Conservation (phyloP, 208 protist species). For the Porcisia hertigi region DNA sequence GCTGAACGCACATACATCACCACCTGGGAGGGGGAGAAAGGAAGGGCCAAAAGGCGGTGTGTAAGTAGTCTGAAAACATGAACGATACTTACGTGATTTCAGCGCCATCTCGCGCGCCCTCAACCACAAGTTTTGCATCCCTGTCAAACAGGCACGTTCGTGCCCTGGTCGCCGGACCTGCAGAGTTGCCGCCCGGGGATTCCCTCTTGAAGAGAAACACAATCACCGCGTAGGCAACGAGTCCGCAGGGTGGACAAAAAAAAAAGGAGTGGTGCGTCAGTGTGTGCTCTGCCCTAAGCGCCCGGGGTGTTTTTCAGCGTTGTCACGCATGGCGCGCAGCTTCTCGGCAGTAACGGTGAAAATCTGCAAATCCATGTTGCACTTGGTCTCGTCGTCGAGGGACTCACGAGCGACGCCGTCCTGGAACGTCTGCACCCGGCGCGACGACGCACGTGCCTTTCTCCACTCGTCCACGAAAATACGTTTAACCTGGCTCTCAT, state of each 20-base stretch:
- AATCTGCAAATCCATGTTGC: slow-evolving; percentile 83
- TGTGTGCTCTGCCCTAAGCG: slow-evolving; percentile 11
- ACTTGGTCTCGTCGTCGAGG: slow-evolving; percentile 66
- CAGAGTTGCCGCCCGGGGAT: background rate
- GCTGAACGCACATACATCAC: background rate
- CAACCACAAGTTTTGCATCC: background rate
- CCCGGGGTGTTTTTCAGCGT: slow-evolving; percentile 57
- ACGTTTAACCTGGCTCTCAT: slow-evolving; percentile 88
- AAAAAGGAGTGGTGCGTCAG: background rate
- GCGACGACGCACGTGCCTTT: slow-evolving; percentile 64
- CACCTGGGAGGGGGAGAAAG: background rate
- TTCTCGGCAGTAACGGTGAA: slow-evolving; percentile 83
- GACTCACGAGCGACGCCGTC: slow-evolving; percentile 80
- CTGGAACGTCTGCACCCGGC: slow-evolving; percentile 68
- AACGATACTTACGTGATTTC: background rate
- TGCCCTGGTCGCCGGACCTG: background rate
- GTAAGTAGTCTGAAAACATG: background rate
- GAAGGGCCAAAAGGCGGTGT: background rate
- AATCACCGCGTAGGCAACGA: background rate
- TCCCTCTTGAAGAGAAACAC: background rate
- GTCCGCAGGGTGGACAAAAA: background rate
- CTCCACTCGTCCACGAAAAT: slow-evolving; percentile 91
- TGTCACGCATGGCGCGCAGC: slow-evolving; percentile 71
- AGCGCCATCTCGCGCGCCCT: background rate
- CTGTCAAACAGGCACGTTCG: background rate